These are phyloP conservation scores for Aspergillus phoenicis DNA, from an alignment of 2,329 filamentous ascomycete species.

Conservation along the genomic window DNA sequence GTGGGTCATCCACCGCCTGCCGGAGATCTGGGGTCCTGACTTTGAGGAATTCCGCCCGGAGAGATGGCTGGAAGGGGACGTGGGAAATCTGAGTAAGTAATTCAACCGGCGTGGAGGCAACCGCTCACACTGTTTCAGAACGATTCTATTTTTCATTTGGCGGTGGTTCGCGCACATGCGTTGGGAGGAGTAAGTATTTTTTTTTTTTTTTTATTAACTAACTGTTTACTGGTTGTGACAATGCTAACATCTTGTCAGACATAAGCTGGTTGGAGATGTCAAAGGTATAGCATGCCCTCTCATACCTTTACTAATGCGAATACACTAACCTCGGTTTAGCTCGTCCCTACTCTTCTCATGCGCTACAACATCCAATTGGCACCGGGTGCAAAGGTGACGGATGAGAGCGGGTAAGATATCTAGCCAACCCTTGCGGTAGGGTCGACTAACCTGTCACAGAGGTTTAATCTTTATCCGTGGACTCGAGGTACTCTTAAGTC, in stretches of 20 bases:
- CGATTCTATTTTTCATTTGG: conserved; percentile 8
- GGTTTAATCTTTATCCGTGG: not conserved
- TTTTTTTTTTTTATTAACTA: not conserved
- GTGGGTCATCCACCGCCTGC: not conserved
- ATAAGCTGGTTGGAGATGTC: conserved; percentile 1
- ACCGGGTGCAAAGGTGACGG: not conserved
- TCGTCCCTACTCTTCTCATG: not conserved
- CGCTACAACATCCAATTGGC: not conserved
- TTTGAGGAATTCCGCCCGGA: conserved; percentile 5
- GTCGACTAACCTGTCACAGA: not conserved
- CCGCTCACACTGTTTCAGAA: not conserved
- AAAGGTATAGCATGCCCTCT: not conserved
- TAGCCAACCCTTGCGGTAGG: not conserved
- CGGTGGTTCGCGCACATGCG: not conserved
- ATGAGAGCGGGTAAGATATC: not conserved
- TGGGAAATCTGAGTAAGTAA: conserved; percentile 2
- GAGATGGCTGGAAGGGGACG: conserved; percentile 3
- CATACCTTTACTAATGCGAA: too few relatives aligned
- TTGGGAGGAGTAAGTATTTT: conserved; percentile 4
- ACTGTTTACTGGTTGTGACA: not conserved
- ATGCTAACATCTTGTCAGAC: not conserved
- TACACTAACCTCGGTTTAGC: not conserved
- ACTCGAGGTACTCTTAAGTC: not conserved
- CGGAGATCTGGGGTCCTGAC: conserved; percentile 4
- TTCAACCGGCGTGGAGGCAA: too few relatives aligned